Evolutionary conservation across 768 basidiomycete species (phyloP).

Genomic region (Hypholoma fasciculare): DNA sequence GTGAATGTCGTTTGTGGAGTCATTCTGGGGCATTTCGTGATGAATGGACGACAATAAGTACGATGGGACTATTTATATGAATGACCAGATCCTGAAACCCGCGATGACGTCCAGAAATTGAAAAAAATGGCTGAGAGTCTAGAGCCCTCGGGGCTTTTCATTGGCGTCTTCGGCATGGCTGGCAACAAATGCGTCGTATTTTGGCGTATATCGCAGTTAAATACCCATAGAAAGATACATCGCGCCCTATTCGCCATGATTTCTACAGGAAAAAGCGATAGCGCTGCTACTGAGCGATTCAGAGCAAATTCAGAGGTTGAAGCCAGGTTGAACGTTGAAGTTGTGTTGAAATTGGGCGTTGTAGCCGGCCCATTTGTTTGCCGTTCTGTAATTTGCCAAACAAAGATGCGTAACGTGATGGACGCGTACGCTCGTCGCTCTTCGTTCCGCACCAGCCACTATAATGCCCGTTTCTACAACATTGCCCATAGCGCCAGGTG

Average conservation of each 20-base stretch:
- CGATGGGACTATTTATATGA: too few species aligned
- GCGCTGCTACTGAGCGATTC: too few species aligned
- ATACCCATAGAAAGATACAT: too few species aligned
- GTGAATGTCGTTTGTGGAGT: neutral
- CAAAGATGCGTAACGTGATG: conserved; percentile 14
- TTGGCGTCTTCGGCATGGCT: too few species aligned
- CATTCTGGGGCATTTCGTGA: neutral
- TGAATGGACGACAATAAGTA: neutral
- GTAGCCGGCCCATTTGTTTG: conserved; percentile 25
- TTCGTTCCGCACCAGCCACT: neutral
- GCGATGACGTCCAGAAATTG: neutral
- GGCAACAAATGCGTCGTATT: too few species aligned
- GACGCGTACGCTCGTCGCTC: conserved; percentile 17
- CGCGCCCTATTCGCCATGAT: too few species aligned
- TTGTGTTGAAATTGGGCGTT: neutral
- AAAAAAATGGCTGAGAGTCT: neutral
- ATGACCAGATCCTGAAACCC: neutral
- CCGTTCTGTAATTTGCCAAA: conserved; percentile 6
- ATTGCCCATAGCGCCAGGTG: conserved; percentile 50
- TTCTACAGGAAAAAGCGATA: too few species aligned
- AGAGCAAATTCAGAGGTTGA: neutral
- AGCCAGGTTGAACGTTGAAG: neutral
- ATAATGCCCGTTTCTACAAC: conserved; percentile 28
- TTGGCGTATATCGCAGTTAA: too few species aligned
- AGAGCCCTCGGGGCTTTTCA: too few species aligned